phyloP scores from a whole-genome alignment of 2,329 filamentous ascomycete species.

The Talaromyces sp. region DNA sequence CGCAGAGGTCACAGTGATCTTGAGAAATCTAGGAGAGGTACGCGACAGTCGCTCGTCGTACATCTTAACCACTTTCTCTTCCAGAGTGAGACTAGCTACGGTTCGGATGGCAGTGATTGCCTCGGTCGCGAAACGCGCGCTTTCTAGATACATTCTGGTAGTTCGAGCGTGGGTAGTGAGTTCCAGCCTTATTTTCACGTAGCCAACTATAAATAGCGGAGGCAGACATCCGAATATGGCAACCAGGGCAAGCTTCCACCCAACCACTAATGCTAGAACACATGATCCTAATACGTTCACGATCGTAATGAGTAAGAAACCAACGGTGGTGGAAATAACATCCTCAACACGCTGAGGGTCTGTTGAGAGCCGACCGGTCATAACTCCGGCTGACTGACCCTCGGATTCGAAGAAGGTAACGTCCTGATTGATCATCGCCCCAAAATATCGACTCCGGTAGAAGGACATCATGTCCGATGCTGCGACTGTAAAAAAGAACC shows the following conservation, averaged over 20 bases:
- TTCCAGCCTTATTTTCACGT: constrained; percentile 48
- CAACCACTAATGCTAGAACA: constrained; percentile 66
- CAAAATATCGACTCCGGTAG: constrained; percentile 57
- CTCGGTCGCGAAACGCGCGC: constrained; percentile 51
- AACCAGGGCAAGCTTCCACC: constrained; percentile 87
- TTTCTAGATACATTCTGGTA: constrained; percentile 45
- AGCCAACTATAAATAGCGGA: constrained; percentile 27
- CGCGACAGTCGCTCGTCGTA: neutral
- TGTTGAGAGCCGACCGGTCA: constrained; percentile 60
- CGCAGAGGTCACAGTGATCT: neutral
- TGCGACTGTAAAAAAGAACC: neutral
- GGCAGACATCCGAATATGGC: constrained; percentile 60
- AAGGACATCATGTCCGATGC: neutral
- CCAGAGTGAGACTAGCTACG: neutral
- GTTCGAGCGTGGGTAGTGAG: constrained; percentile 46
- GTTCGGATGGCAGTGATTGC: constrained; percentile 33
- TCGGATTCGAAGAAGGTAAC: constrained; percentile 87
- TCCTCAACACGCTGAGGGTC: neutral
- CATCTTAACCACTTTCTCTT: neutral
- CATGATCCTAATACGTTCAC: constrained; percentile 77
- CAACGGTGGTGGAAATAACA: neutral
- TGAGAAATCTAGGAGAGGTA: neutral
- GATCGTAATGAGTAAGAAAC: constrained; percentile 37
- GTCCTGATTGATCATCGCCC: constrained; percentile 85
- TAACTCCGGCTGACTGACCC: constrained; percentile 85